Conservation (phyloP, 176 grass and related monocot genomes). For the Tillandsia leiboldiana region DNA sequence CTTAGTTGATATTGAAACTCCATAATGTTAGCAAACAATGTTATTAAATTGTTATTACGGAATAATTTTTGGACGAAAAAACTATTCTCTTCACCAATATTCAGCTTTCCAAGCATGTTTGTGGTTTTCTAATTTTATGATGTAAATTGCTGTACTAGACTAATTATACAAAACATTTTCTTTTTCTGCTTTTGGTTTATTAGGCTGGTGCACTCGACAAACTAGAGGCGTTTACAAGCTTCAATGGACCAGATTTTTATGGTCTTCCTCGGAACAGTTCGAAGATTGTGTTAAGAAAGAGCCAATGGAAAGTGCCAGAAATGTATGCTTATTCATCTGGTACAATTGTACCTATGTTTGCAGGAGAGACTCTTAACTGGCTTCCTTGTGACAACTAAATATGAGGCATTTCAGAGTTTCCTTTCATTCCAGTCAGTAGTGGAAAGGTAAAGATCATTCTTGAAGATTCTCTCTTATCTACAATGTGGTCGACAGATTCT, state of each 20-base stretch:
- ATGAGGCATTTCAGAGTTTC: neutral
- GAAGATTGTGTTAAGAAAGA: slow-evolving; percentile 59
- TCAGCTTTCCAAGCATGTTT: neutral
- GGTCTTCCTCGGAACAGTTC: slow-evolving; percentile 73
- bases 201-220: slow-evolving; percentile 81
- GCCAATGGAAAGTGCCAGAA: slow-evolving; percentile 58
- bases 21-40: neutral
- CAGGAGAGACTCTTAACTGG: slow-evolving; percentile 64
- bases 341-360: slow-evolving; percentile 76
- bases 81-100: no score
- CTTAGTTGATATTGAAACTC: no score
- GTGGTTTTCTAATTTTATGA: neutral
- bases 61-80: neutral
- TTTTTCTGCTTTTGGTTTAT: slow-evolving; percentile 14
- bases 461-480: no score
- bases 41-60: neutral
- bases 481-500: no score
- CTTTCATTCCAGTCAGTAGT: neutral
- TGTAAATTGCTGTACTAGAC: neutral
- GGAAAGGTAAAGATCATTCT: no score
- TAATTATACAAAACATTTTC: neutral
- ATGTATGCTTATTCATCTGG: slow-evolving; percentile 47
- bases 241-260: slow-evolving; percentile 95
- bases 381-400: slow-evolving; percentile 25
- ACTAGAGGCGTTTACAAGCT: slow-evolving; percentile 84